These are phyloP conservation scores for Bjerkandera adusta DNA, from an alignment of 1,284 basidiomycete genomes.

Conservation along the genomic window DNA sequence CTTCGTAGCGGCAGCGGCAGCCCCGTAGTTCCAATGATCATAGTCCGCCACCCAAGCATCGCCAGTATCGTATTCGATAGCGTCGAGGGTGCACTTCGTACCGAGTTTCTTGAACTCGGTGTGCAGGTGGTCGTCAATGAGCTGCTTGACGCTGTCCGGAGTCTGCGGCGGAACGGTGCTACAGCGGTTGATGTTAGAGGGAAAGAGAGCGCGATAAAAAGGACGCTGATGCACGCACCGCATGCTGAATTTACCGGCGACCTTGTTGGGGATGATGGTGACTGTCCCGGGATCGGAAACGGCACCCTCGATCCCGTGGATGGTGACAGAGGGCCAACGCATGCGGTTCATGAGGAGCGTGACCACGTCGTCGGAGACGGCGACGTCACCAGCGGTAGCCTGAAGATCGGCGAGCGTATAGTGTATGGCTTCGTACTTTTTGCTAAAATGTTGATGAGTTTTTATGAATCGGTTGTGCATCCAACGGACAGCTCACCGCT, in stretches of 20 bases:
- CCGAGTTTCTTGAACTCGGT: constrained; percentile 82
- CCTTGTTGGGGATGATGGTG: constrained; percentile 93
- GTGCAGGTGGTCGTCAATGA: constrained; percentile 72
- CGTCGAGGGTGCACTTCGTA: no score
- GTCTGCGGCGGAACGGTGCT: constrained; percentile 89
- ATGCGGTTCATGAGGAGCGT: constrained; percentile 86
- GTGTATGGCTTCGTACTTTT: constrained; percentile 74
- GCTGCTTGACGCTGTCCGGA: constrained; percentile 69
- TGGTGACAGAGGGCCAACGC: constrained; percentile 83
- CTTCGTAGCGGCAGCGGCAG: no score
- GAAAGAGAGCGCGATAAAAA: no score
- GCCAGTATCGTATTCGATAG: no score
- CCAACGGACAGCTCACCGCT: no score
- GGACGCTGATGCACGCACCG: constrained; percentile 55
- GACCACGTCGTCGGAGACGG: constrained; percentile 79
- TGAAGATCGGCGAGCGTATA: constrained; percentile 78
- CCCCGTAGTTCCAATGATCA: no score
- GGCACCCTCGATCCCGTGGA: constrained; percentile 97
- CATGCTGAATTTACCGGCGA: constrained; percentile 92
- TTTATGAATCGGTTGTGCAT: no score
- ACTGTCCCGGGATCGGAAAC: constrained; percentile 87
- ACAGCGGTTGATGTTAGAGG: background rate
- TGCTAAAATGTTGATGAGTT: constrained; percentile 41
- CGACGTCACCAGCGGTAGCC: constrained; percentile 67
- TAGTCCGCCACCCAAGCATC: no score